Evolutionary conservation across 331 rosid species (phyloP), one percentile per base, ranked within the genome.

Genomic region (Quercus lobata): DNA sequence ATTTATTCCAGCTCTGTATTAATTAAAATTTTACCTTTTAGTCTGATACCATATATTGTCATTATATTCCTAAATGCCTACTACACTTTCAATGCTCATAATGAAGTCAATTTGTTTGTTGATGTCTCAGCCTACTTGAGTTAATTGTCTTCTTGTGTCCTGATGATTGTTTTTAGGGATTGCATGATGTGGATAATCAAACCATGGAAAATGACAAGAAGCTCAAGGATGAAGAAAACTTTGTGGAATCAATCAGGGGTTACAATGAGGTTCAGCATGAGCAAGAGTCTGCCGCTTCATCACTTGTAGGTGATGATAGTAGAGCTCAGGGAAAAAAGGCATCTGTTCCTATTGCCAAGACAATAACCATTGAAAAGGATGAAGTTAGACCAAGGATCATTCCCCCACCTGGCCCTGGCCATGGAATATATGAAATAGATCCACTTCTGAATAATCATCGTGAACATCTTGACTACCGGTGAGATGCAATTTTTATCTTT

Each of bases 401-500:
- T 86, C 89, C 97, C 60, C 87, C 90, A 70, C 97, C 98, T 73
- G 96, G 99, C 69, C 15, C 75, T 49, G 99, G 99, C 83, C 71
- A 90, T 83, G 90, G 66, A 79, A 95, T 95, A 82, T 95, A 91
- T 71, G 90, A 90, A 78, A 86, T 90, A 57, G 98, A 95, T 88
- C 83, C 96, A 78, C 29, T 65, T 69, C 85, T 95, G 87, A 58
- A 73, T 57, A 61, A 32, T 71, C 74, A 77, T 71, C 87, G 82
- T 7, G 63, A 37, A 22, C 99, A 95, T 86, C 96, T 95, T 84
- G 94, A 90, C 71, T 93, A 93, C 79, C 93, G 93, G 91, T 89
- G 74, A 69, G 89, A 71, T 25, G 14, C 71, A 73, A 46, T 18
- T 76, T 7, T 7, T 34, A 30, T 63, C 35, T 15, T 24, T 56